Evolutionary conservation across 2,329 filamentous ascomycete species (phyloP), one percentile per base, ranked within the genome.

Genomic region (Fusarium buharicum): DNA sequence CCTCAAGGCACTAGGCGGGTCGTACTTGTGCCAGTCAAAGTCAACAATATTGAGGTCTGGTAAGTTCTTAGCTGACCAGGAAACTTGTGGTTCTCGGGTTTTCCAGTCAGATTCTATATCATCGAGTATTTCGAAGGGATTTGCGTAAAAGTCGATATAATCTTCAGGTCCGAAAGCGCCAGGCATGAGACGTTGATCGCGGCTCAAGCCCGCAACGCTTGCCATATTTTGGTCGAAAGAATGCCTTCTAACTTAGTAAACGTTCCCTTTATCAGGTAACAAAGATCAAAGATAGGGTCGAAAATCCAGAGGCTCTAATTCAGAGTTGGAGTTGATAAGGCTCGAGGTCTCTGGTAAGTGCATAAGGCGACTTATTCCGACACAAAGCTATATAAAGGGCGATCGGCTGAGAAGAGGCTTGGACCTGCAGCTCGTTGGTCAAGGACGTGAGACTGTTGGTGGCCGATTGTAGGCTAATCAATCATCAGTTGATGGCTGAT

Each of bases 21-120:
- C 75, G 59, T 82, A 83, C 46, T 75, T 70, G 33, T 73, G 76
- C 80, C 82, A 84, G 65, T 82, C 77, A 30, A 77, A 71, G 3
- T 72, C 61, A 4, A 62, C 52, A 39, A 70, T 57, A 14, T 74
- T 70, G 20, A 70, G 62, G 3, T 69, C 55, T 22, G 58, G 24
- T 28, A 70, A 36, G n/a, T 64, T 68, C n/a, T 68, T 66, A 16
- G 37, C 53, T 5, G 55, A 64, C 67, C 69, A 70, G 0, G 67
- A 52, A 33, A 52, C 39, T n/a, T 44, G 50, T 2, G 59, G 41
- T 4, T 70, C 39, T 48, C 61, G 55, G n/a, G 59, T 55, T 46
- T 53, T 47, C 62, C 67, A 69, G 41, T 68, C 20, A 56, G 71
- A 60, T 53, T 74, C 61, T 7, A 67, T 38, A 20, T 57, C 54